phyloP scores from a whole-genome alignment of 495 filamentous ascomycete genomes.

The Pseudotulostoma volvatum region DNA sequence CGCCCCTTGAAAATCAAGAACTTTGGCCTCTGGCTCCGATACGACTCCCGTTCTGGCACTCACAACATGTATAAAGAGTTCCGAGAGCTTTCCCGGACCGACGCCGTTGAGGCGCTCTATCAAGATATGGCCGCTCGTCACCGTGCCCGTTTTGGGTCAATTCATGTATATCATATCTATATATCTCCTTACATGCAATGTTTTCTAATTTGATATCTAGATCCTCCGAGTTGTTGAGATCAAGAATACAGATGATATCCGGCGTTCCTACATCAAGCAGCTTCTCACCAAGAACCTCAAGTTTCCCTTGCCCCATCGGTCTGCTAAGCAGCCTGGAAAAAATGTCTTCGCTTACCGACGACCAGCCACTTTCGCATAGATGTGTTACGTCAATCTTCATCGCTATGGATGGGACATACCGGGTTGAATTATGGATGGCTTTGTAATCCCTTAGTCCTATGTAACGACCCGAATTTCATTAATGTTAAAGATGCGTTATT shows the following conservation, averaged over 20 bases:
- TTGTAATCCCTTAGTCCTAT: conserved; percentile 32
- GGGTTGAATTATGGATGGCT: conserved; percentile 32
- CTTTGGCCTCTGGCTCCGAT: conserved; percentile 99
- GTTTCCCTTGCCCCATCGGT: conserved; percentile 96
- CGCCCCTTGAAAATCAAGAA: conserved; percentile 98
- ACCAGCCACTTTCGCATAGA: conserved; percentile 72
- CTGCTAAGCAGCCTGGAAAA: conserved; percentile 58
- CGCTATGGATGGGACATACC: conserved; percentile 28
- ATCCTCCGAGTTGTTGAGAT: conserved; percentile 97
- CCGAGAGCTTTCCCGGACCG: conserved; percentile 89
- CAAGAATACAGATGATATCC: conserved; percentile 79
- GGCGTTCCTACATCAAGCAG: conserved; percentile 97
- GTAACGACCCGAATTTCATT: conserved; percentile 30
- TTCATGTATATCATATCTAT: conserved; percentile 94
- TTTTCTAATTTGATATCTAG: too few relatives aligned
- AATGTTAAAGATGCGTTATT: too few relatives aligned
- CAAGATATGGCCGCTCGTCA: conserved; percentile 99
- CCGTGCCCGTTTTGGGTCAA: conserved; percentile 89
- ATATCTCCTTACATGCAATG: too few relatives aligned
- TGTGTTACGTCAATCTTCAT: conserved; percentile 27
- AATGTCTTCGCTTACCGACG: conserved; percentile 83
- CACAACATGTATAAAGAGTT: conserved; percentile 99
- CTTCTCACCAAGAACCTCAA: conserved; percentile 85
- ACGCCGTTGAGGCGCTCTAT: conserved; percentile 92
- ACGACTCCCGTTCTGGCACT: conserved; percentile 97